Conservation (phyloP, 306 rosid species). For the Inga laurina region DNA sequence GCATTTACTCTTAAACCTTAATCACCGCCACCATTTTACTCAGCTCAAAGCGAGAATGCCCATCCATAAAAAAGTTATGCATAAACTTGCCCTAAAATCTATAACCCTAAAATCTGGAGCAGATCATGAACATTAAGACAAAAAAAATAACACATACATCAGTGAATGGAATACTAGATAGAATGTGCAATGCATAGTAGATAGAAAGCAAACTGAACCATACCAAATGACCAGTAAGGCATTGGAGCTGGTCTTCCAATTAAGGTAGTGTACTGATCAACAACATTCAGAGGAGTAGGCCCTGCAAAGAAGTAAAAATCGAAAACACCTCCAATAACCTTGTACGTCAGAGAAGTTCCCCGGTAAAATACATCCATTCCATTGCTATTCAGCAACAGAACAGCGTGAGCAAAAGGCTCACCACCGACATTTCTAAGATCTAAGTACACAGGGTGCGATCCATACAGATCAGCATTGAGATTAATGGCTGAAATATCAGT, state of each 20-base stretch:
- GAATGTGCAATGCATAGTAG: background rate
- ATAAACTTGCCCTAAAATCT: background rate
- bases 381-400: constrained; percentile 84
- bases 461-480: constrained; percentile 86
- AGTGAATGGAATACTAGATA: background rate
- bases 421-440: constrained; percentile 77
- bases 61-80: background rate
- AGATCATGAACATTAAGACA: background rate
- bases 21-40: background rate
- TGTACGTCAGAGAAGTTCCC: constrained; percentile 78
- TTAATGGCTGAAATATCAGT: constrained; percentile 82
- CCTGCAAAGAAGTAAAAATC: constrained; percentile 97
- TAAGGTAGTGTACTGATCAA: constrained; percentile 87
- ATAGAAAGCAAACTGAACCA: constrained; percentile 21
- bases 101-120: constrained; percentile 2
- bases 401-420: constrained; percentile 70
- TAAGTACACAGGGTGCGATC: constrained; percentile 92
- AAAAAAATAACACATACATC: background rate
- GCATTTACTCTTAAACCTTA: background rate
- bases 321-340: constrained; percentile 84
- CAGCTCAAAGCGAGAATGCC: background rate
- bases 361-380: constrained; percentile 94
- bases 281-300: constrained; percentile 75
- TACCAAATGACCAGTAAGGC: constrained; percentile 99
- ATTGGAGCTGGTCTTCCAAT: constrained; percentile 95